Evolutionary conservation across 1,139 yeast genomes (phyloP).

Genomic region (Nadsonia commutata): DNA sequence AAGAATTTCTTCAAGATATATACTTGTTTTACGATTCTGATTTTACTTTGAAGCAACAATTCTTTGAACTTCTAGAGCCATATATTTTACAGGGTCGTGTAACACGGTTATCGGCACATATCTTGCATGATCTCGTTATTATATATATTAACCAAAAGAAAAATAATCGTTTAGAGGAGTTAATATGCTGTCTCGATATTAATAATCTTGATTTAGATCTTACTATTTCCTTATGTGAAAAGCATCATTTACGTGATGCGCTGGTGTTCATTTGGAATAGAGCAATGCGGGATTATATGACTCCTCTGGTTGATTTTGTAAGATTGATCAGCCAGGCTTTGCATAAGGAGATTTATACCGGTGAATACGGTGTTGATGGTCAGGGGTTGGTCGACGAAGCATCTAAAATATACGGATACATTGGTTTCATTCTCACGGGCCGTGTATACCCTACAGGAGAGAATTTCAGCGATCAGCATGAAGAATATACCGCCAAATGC

Average conservation of each 20-base stretch:
- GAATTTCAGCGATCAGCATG: conserved; percentile 22
- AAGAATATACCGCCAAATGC: conserved; percentile 27
- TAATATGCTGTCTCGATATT: conserved; percentile 53
- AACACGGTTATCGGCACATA: conserved; percentile 39
- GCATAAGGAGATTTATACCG: conserved; percentile 4
- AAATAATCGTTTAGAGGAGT: conserved; percentile 42
- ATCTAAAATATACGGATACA: conserved; percentile 39
- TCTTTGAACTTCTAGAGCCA: conserved; percentile 37
- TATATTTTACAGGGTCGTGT: conserved; percentile 36
- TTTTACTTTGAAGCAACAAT: conserved; percentile 22
- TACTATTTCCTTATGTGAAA: conserved; percentile 43
- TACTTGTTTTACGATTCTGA: conserved; percentile 32
- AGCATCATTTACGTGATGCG: conserved; percentile 42
- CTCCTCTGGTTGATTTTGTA: conserved; percentile 52
- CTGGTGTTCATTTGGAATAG: conserved; percentile 54
- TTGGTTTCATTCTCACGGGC: conserved; percentile 60
- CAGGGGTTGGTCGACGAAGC: conserved; percentile 13
- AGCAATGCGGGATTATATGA: conserved; percentile 46
- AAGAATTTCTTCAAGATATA: conserved; percentile 35
- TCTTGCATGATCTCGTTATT: conserved; percentile 45
- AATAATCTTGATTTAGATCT: conserved; percentile 58
- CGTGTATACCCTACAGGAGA: conserved; percentile 63
- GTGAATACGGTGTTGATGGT: conserved; percentile 8
- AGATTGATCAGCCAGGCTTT: conserved; percentile 21
- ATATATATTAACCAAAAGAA: conserved; percentile 29